Conservation (phyloP, 2,329 filamentous ascomycete species). For the Exserohilum turcica region DNA sequence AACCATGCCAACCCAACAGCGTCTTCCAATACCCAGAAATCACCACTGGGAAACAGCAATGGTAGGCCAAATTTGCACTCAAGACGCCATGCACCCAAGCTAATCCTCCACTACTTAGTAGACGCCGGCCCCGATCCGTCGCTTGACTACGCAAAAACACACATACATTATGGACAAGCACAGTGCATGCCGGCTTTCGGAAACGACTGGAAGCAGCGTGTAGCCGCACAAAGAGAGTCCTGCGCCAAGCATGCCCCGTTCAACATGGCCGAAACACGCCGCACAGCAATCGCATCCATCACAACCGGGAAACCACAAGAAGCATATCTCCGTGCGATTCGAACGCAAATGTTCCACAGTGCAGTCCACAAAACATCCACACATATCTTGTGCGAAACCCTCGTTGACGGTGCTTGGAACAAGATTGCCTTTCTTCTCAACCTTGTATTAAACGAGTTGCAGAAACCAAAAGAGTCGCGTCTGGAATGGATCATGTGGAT, state of each 20-base stretch:
- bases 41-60: slow-evolving; percentile 1
- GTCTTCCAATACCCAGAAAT: slow-evolving; percentile 11
- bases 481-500: slow-evolving; percentile 54
- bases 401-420: slow-evolving; percentile 53
- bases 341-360: slow-evolving; percentile 50
- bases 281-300: slow-evolving; percentile 44
- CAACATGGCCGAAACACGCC: slow-evolving; percentile 12
- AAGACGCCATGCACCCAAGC: not conserved
- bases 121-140: not conserved
- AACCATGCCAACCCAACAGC: slow-evolving; percentile 3
- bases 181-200: slow-evolving; percentile 22
- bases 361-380: slow-evolving; percentile 49
- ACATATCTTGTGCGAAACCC: slow-evolving; percentile 48
- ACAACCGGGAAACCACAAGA: slow-evolving; percentile 41
- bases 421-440: slow-evolving; percentile 54
- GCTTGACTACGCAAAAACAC: slow-evolving; percentile 9
- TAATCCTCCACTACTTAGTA: not conserved
- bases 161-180: slow-evolving; percentile 22
- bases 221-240: slow-evolving; percentile 12
- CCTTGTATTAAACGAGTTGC: slow-evolving; percentile 43
- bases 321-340: slow-evolving; percentile 50
- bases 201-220: slow-evolving; percentile 12
- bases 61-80: not conserved
- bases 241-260: slow-evolving; percentile 25
- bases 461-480: slow-evolving; percentile 46